Conservation (phyloP, 2,329 filamentous ascomycete species). For the Epichloe scottii region DNA sequence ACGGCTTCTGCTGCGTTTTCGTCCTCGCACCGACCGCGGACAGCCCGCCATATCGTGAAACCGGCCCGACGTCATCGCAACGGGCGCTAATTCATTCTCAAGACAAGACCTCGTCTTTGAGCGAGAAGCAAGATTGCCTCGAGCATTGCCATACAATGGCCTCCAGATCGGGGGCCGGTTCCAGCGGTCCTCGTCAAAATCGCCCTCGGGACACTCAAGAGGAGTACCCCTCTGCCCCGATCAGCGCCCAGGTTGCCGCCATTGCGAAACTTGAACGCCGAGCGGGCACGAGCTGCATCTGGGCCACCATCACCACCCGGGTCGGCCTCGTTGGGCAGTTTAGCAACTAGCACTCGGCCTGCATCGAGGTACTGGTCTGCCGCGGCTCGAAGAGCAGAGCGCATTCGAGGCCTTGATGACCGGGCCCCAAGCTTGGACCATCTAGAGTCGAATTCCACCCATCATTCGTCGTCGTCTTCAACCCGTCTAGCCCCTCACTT, state of each 20-base stretch:
- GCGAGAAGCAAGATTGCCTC: not conserved
- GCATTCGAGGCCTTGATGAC: slow-evolving; percentile 23
- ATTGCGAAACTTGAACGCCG: slow-evolving; percentile 18
- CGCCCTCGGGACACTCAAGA: slow-evolving; percentile 18
- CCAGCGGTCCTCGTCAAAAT: slow-evolving; percentile 17
- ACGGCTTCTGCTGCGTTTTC: not conserved
- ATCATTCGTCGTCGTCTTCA: slow-evolving; percentile 15
- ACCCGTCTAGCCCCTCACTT: slow-evolving; percentile 14
- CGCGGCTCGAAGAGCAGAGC: slow-evolving; percentile 22
- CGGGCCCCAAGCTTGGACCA: slow-evolving; percentile 14
- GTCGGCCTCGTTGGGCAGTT: not conserved
- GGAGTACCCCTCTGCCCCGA: slow-evolving; percentile 19
- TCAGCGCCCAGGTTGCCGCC: slow-evolving; percentile 18
- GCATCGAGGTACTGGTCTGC: slow-evolving; percentile 13
- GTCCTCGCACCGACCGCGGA: not conserved
- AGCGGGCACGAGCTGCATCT: slow-evolving; percentile 15
- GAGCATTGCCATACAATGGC: slow-evolving; percentile 14
- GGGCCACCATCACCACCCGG: slow-evolving; percentile 3
- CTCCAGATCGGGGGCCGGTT: slow-evolving; percentile 20
- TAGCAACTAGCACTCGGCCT: slow-evolving; percentile 1
- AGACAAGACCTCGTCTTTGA: not conserved
- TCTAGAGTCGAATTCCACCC: slow-evolving; percentile 14
- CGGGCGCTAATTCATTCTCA: not conserved
- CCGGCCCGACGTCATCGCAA: not conserved
- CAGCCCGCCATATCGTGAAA: not conserved